Conservation (phyloP, 352 stramenopile genomes). For the Phytopythium ostracodes region DNA sequence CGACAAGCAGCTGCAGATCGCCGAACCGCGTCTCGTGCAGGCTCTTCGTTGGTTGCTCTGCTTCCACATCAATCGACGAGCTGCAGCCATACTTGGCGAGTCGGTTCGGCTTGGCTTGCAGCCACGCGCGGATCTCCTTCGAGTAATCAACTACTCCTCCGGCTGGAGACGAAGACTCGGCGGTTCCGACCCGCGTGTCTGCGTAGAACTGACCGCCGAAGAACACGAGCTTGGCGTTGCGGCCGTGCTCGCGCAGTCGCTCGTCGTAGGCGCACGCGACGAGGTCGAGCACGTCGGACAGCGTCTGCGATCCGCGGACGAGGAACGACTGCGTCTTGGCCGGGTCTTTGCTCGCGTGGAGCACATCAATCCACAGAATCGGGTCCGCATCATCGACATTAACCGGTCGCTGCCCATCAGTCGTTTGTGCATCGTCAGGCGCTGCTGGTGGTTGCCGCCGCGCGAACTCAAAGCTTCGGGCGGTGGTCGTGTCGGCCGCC, state of each 20-base stretch:
- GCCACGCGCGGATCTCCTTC: conserved; percentile 47
- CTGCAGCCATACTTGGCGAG: conserved; percentile 23
- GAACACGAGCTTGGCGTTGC: conserved; percentile 53
- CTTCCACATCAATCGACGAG: background rate
- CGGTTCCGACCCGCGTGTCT: conserved; percentile 27
- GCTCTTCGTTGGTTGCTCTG: conserved; percentile 6
- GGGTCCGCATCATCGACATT: conserved; percentile 30
- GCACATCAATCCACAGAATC: conserved; percentile 67
- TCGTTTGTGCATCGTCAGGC: conserved; percentile 7
- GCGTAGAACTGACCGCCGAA: conserved; percentile 59
- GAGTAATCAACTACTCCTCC: conserved; percentile 52
- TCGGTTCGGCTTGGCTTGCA: conserved; percentile 31
- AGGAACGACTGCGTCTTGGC: conserved; percentile 68
- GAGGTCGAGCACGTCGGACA: conserved; percentile 53
- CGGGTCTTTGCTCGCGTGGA: conserved; percentile 66
- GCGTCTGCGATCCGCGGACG: conserved; percentile 47
- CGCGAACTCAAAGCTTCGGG: conserved; percentile 65
- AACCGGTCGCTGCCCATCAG: background rate
- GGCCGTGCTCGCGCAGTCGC: conserved; percentile 32
- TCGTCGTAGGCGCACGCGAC: conserved; percentile 69
- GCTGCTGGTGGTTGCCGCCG: conserved; percentile 16
- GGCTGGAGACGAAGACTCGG: background rate
- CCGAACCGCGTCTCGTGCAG: conserved; percentile 48
- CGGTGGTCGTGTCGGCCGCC: conserved; percentile 43
- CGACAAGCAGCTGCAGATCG: conserved; percentile 48